Base-by-base conservation (phyloP, 495 filamentous ascomycete species). In the Trichoderma erinaceum region DNA sequence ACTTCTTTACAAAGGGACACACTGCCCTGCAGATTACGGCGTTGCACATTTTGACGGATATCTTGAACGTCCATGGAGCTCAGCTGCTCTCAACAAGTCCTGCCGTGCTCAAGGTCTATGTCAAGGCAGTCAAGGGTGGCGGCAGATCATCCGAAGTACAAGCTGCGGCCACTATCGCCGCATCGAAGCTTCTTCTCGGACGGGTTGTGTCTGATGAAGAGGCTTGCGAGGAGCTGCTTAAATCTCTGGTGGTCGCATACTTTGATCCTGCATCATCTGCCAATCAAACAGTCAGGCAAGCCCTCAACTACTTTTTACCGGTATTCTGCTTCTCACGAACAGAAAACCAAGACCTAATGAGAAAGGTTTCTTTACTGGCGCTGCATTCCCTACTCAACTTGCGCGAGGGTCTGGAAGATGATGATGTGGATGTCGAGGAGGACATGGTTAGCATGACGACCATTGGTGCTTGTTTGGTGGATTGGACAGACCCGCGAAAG, bases 401-500 rank as follows among this genome's bases (percentile, higher is more conserved):
- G 61, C 87, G 90, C 64, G 88, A 91, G 69, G 87, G 82, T 4
- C 75, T 90, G 27, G 92, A 90, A 8, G 89, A 93, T 69, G 87
- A 89, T 27, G 93, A 95, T 68, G 85, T 90, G 63, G 92, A 90
- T 11, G 88, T 92, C 35, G 87, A 88, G 25, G 90, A 93, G 64
- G 85, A 92, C 71, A 96, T 95, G 85, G 88, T 95, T 1, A 84
- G 88, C 32, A 84, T 95, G 71, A 80, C 78, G 11, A 85, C 88
- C 38, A 89, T 97, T 41, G 85, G 88, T 35, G 89, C 87, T 3
- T 92, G 95, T 78, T 76, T 99, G 2, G 85, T 92, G 1, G 95
- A 99, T 74, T 99, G 95, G 95, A 98, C 95, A 4, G 95, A 99
- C 77, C 92, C 93, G 67, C 84, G 96, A 23, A 90, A 93, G 73